Evolutionary conservation across 495 filamentous ascomycete species (phyloP), one percentile per base, ranked within the genome.

Genomic region (Penicillium goetzii): DNA sequence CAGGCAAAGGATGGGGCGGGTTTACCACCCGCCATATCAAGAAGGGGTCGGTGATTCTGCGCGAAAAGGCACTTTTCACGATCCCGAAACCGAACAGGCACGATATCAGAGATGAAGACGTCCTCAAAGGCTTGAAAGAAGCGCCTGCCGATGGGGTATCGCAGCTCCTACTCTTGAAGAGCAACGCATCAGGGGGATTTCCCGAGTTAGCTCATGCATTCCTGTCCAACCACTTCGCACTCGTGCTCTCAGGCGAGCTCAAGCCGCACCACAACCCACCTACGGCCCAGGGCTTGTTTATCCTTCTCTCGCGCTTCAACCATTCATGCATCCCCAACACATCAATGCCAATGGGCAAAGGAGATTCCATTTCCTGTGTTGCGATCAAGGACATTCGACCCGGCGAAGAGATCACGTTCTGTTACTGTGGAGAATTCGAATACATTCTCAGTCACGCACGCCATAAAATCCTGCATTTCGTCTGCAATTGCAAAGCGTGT

Each of bases 341-440:
- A 6, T 51, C 14, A 7, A 26, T 51, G 23, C 25, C 49, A 26
- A 26, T 26, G 23, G 7, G 17, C 10, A 30, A 51, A 11, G 49
- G 49, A 28, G 28, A 51, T 15, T 15, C 23, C 12, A 51, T 51
- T 11, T 26, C 23, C 25, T 51, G 49, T 25, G 11, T 26, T 9
- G 49, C 49, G 23, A 51, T 8, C 23, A 26, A 28, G 49, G 49
- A 51, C 25, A 51, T 30, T 11, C 23, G 28, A 8, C 49, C 49
- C 12, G 49, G 49, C 25, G 49, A 51, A 19, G 49, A 51, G 25
- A 51, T 51, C 49, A 51, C 28, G 4, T 51, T 51, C 49, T 19
- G 8, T 5, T 51, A 51, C 11, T 15, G 6, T 47, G 43, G 5
- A 19, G 23, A 28, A 6, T 28, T 51, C 28, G 23, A 30, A 12